Conservation (phyloP, 1,284 basidiomycete species). For the Leccinum pallidistipes region DNA sequence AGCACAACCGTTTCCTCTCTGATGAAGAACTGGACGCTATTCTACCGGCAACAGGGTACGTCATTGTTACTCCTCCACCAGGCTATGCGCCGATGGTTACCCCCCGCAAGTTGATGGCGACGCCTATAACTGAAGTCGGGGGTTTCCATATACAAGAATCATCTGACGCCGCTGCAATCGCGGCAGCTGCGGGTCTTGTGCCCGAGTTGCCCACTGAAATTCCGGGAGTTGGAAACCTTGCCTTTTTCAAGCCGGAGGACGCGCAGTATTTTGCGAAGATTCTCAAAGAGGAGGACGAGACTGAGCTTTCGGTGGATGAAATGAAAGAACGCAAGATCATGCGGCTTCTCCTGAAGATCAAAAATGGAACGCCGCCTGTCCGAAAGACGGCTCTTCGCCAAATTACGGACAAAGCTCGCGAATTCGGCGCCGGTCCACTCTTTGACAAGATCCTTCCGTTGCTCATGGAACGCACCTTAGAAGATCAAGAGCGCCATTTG, state of each 20-base stretch:
- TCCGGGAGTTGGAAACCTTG: slow-evolving; percentile 94
- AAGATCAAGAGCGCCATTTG: slow-evolving; percentile 98
- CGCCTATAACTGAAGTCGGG: slow-evolving; percentile 68
- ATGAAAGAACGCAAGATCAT: slow-evolving; percentile 99
- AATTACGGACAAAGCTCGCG: slow-evolving; percentile 99
- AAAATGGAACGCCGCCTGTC: slow-evolving; percentile 98
- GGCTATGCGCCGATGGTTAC: slow-evolving; percentile 88
- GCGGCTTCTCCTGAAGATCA: slow-evolving; percentile 99
- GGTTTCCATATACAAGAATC: slow-evolving; percentile 98
- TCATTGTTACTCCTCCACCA: slow-evolving; percentile 90
- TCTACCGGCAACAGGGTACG: slow-evolving; percentile 86
- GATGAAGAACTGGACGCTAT: slow-evolving; percentile 96
- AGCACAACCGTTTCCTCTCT: slow-evolving; percentile 90
- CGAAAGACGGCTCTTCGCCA: slow-evolving; percentile 97
- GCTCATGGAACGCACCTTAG: slow-evolving; percentile 98
- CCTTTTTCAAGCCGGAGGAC: slow-evolving; percentile 98
- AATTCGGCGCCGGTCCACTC: slow-evolving; percentile 97
- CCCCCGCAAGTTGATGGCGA: slow-evolving; percentile 77
- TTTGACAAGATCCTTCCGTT: slow-evolving; percentile 99
- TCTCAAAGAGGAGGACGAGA: slow-evolving; percentile 92
- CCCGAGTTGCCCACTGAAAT: slow-evolving; percentile 98
- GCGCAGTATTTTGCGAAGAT: slow-evolving; percentile 98
- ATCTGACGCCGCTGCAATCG: slow-evolving; percentile 81
- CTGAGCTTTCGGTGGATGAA: slow-evolving; percentile 94
- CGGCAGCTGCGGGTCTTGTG: slow-evolving; percentile 88